Evolutionary conservation across 2,329 filamentous ascomycete species (phyloP).

Genomic region (Chrysosporium keratinophilum): DNA sequence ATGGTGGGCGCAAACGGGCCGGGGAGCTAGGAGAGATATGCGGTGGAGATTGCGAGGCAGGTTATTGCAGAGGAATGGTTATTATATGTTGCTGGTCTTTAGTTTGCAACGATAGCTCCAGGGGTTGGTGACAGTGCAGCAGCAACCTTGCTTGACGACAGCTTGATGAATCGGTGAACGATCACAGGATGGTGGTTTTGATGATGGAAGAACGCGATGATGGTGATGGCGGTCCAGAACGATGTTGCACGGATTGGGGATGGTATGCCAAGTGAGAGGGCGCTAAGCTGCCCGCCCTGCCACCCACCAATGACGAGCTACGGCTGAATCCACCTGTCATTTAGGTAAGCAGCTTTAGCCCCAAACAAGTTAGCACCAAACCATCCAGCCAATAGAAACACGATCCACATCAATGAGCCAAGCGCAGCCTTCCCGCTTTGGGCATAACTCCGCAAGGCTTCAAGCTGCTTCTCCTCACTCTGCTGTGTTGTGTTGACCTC

Average conservation of each 20-base stretch:
- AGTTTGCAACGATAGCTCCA: too few species aligned
- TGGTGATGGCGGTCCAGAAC: neutral
- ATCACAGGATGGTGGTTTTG: neutral
- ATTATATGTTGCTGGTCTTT: neutral
- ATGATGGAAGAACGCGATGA: neutral
- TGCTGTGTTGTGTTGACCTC: constrained; percentile 11
- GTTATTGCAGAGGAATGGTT: neutral
- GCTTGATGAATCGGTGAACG: neutral
- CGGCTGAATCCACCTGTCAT: too few species aligned
- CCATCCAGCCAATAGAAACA: too few species aligned
- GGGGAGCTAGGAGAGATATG: neutral
- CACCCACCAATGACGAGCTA: neutral
- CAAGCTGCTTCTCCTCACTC: neutral
- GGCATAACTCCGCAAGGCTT: neutral
- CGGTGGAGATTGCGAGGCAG: neutral
- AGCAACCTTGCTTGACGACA: neutral
- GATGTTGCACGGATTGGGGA: neutral
- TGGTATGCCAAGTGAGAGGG: neutral
- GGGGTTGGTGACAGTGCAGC: too few species aligned
- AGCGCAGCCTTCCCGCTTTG: neutral
- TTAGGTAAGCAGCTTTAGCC: too few species aligned
- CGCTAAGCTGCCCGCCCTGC: neutral
- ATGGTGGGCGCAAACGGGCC: neutral
- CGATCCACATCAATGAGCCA: neutral
- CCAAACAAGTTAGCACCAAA: too few species aligned